phyloP scores from a whole-genome alignment of 1,139 yeast genomes.

The Suhomyces panamericanus region DNA sequence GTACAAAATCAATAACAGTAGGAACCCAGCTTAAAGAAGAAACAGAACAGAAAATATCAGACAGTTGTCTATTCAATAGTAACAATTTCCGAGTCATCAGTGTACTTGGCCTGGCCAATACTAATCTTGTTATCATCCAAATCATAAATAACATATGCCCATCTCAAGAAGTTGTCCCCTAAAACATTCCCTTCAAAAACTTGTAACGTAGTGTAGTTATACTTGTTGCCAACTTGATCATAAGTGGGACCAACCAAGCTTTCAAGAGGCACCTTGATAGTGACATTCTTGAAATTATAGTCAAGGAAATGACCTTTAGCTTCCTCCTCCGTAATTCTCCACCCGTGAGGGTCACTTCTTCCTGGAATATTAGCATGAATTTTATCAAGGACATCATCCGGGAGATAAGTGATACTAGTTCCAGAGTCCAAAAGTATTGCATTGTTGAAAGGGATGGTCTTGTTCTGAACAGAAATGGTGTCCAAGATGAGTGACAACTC shows the following conservation, averaged over 20 bases:
- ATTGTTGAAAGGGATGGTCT: too few species aligned
- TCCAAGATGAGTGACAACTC: too few species aligned
- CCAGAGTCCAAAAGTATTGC: too few species aligned
- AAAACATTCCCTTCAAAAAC: conserved; percentile 11
- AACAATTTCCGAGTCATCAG: conserved; percentile 7
- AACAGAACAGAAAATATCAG: too few species aligned
- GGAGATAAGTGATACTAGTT: too few species aligned
- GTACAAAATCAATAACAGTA: too few species aligned
- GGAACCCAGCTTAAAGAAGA: too few species aligned
- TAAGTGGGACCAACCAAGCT: conserved; percentile 27
- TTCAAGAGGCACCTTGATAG: conserved; percentile 45
- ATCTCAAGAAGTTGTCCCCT: conserved; percentile 24
- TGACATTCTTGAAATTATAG: conserved; percentile 52
- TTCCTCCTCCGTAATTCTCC: background rate
- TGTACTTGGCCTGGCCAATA: conserved; percentile 19
- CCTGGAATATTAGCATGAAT: too few species aligned
- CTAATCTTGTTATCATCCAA: conserved; percentile 18
- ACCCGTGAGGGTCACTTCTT: background rate
- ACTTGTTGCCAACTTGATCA: conserved; percentile 5
- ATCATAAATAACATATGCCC: conserved; percentile 22
- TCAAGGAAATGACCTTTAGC: conserved; percentile 17
- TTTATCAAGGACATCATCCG: too few species aligned
- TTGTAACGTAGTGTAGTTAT: background rate
- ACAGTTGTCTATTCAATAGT: conserved; percentile 3
- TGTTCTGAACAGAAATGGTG: too few species aligned